These are phyloP conservation scores for Xylaria sp. DNA, from an alignment of 2,329 filamentous ascomycete species.

Conservation along the genomic window DNA sequence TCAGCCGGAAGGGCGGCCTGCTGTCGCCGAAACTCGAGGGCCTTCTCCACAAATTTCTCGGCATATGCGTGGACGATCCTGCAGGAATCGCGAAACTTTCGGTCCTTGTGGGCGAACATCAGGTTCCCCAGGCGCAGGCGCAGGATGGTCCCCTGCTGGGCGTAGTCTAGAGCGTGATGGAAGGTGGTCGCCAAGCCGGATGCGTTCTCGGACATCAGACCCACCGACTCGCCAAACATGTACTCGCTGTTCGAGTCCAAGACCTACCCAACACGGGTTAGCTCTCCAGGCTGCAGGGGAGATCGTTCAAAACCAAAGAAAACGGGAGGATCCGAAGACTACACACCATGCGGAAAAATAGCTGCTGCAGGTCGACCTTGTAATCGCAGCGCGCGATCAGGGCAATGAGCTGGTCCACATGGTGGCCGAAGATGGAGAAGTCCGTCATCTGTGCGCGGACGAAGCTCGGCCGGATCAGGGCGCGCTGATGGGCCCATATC, in stretches of 20 bases:
- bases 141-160: conserved; percentile 26
- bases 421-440: conserved; percentile 25
- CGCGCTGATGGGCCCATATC: conserved; percentile 26
- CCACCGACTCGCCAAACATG: conserved; percentile 28
- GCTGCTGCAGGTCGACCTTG: conserved; percentile 25
- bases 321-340: not conserved
- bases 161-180: conserved; percentile 27
- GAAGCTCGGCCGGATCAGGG: conserved; percentile 25
- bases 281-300: not conserved
- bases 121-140: conserved; percentile 26
- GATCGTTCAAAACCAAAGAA: too few relatives aligned
- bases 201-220: conserved; percentile 26
- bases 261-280: conserved; percentile 17
- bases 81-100: conserved; percentile 27
- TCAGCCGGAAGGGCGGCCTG: conserved; percentile 14
- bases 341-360: conserved; percentile 28
- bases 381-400: conserved; percentile 23
- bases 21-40: conserved; percentile 18
- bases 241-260: conserved; percentile 28
- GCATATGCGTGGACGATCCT: conserved; percentile 23
- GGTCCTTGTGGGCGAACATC: conserved; percentile 25
- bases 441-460: conserved; percentile 26
- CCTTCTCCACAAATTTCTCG: conserved; percentile 26
- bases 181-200: conserved; percentile 23
- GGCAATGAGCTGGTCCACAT: conserved; percentile 27